A percentile compares a stretch with the other conserved stretches of the same genome.
phyloP scores from a whole-genome alignment of 2,329 filamentous ascomycete genomes.

The Fusarium sp. region DNA sequence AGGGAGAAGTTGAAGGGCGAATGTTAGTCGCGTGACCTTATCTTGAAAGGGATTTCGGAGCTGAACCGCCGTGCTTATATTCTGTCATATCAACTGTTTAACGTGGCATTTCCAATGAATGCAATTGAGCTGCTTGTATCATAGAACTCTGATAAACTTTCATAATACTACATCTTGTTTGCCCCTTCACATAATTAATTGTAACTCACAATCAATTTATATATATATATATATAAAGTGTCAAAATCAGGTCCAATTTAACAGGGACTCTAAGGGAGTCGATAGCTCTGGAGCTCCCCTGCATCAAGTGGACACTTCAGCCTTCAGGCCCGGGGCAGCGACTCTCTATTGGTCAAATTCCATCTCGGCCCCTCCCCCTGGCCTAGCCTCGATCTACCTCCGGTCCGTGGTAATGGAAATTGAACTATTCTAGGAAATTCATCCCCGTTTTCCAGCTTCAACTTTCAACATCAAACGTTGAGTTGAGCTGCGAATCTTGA shows the following conservation, averaged over 20 bases:
- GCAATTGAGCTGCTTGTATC: not conserved
- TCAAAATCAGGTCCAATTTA: not conserved
- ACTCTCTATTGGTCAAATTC: slow-evolving; percentile 7
- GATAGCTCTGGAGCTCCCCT: slow-evolving; percentile 25
- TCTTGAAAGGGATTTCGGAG: not conserved
- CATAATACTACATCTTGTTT: not conserved
- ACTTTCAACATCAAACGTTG: slow-evolving; percentile 15
- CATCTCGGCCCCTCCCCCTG: slow-evolving; percentile 14
- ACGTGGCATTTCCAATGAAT: not conserved
- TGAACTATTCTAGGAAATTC: slow-evolving; percentile 14
- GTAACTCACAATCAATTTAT: not conserved
- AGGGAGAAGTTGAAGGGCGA: not conserved
- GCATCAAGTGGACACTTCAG: slow-evolving; percentile 15
- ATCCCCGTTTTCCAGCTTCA: slow-evolving; percentile 13
- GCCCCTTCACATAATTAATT: not conserved
- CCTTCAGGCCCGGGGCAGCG: not conserved
- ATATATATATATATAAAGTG: not conserved
- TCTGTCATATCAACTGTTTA: not conserved
- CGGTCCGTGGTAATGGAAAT: not conserved
- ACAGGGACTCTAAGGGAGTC: slow-evolving; percentile 2
- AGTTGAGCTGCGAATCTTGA: slow-evolving; percentile 4
- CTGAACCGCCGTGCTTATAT: not conserved
- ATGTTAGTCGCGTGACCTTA: not conserved
- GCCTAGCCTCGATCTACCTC: slow-evolving; percentile 10
- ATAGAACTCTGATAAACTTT: not conserved